Base-by-base conservation (phyloP, 139 green algal species). In the Prasinococcaceae sp. region DNA sequence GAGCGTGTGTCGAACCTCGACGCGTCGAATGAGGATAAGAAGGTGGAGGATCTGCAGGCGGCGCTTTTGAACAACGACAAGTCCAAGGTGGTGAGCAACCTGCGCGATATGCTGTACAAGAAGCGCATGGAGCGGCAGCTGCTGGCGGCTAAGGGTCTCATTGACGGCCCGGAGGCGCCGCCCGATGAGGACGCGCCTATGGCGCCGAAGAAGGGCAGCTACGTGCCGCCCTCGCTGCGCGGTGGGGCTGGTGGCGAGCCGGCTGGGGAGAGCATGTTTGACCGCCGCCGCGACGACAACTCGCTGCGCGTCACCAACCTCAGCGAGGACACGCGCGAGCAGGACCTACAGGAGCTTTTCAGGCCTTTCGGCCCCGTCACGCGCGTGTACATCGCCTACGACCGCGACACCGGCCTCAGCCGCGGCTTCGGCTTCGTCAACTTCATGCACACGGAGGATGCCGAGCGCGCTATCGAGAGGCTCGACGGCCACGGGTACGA, bases 361-460 rank as follows among this genome's bases (percentile, higher is more conserved):
- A 67, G 80, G 20, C 71, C 83, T 4, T 98, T 98, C 72, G 90
- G 90, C 26, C 72, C 73, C 32, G 82, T 97, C 33, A 81, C 80
- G 14, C 74, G 90, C 16, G 79, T 94, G 9, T 98, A 92, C 73
- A 72, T 98, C 14, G 90, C 92, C 24, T 83, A 93, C 47, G 90
- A 98, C 66, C 74, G 87, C 9, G 82, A 92, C 14, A 98, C 90
- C 6, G 72, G 75, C 35, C 83, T 93, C 68, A 83, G 69, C 54
- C 65, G 90, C 14, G 90, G 90, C 40, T 98, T 98, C 77, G 90
- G 83, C 0, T 98, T 98, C 53, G 82, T 98, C 68, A 98, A 95
- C 73, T 98, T 94, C 55, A 65, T 85, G 29, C 72, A 72, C 61
- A 79, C 77, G 55, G 79, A 94, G 30, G 84, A 94, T 49, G 90